These are phyloP conservation scores for Lyophyllum atratum DNA, from an alignment of 768 basidiomycete species.

Conservation along the genomic window DNA sequence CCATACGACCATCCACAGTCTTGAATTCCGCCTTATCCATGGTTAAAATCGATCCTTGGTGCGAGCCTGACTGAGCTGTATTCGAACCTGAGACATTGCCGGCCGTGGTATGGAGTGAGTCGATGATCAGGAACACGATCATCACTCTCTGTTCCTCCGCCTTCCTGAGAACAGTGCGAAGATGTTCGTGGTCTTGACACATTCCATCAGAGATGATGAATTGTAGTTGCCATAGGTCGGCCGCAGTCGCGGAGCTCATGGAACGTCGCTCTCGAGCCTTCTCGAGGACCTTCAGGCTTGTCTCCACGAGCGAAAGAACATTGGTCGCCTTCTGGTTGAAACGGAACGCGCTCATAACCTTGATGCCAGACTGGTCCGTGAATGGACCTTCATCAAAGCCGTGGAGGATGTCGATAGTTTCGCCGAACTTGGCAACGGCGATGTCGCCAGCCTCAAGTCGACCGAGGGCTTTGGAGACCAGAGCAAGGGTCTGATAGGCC, in stretches of 20 bases:
- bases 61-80: conserved; percentile 19
- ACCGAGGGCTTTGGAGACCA: conserved; percentile 88
- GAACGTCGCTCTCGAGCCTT: conserved; percentile 70
- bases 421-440: conserved; percentile 88
- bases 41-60: conserved; percentile 80
- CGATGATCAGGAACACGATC: conserved; percentile 95
- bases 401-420: conserved; percentile 85
- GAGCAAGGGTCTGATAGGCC: conserved; percentile 89
- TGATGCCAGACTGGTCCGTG: conserved; percentile 77
- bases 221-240: conserved; percentile 95
- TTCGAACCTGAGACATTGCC: conserved; percentile 17
- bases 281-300: conserved; percentile 72
- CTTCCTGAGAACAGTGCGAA: conserved; percentile 76
- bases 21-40: conserved; percentile 94
- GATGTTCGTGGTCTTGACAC: conserved; percentile 90
- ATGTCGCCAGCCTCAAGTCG: conserved; percentile 96
- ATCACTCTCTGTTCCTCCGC: conserved; percentile 91
- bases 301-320: conserved; percentile 79
- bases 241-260: conserved; percentile 61
- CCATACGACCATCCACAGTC: conserved; percentile 77
- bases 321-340: conserved; percentile 92
- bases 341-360: conserved; percentile 80
- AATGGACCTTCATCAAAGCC: conserved; percentile 82
- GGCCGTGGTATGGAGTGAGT: conserved; percentile 65
- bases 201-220: conserved; percentile 99